Base-by-base conservation (phyloP, 768 basidiomycete genomes). In the Paxillus ammoniavirescens region DNA sequence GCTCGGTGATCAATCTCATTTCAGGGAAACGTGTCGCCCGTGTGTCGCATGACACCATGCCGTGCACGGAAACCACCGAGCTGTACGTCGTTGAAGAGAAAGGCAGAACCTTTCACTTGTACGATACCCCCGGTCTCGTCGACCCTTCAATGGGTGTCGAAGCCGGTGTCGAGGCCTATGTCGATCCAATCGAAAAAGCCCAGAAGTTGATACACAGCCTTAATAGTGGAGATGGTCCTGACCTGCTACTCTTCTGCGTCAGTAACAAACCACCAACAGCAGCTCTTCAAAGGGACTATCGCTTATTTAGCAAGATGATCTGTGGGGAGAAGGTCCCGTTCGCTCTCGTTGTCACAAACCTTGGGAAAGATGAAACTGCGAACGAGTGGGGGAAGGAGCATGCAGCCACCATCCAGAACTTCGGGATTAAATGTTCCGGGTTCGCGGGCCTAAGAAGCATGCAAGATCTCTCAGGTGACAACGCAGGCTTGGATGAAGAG, bases 1-100 rank as follows among this genome's bases (percentile, higher is more conserved):
- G 76, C 54, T 75, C 74, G 0, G 61, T 78, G 33, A 52, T 78
- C 54, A 78, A 78, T 55, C 60, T 76, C 64, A 55, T 79, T 23
- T 52, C 54, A 8, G 61, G 58, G 21, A 5, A 49, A 8, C 48
- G 63, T 1, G 50, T 58, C 17, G 75, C 76, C 2, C 31, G 42
- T 2, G 65, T 68, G 21, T 75, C 74, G 2, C 58, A 65, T 33
- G 59, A 65, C 8, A 65, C 69, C 7, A 40, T 58, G 8, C 72
- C 71, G 3, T 74, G 69, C 49, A 79, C 77, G 3, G 65, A 65
- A 30, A 38, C 61, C 9, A 49, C 49, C 37, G 45, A 37, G 9
- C 40, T 50, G 9, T 72, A 77, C 43, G 47, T 53, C 10, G 53
- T 66, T 4, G 55, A 62, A 42, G 63, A 65, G 50, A 49, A 47